Evolutionary conservation across 2,329 filamentous ascomycete genomes (phyloP).

Genomic region (Colletotrichum sp.): DNA sequence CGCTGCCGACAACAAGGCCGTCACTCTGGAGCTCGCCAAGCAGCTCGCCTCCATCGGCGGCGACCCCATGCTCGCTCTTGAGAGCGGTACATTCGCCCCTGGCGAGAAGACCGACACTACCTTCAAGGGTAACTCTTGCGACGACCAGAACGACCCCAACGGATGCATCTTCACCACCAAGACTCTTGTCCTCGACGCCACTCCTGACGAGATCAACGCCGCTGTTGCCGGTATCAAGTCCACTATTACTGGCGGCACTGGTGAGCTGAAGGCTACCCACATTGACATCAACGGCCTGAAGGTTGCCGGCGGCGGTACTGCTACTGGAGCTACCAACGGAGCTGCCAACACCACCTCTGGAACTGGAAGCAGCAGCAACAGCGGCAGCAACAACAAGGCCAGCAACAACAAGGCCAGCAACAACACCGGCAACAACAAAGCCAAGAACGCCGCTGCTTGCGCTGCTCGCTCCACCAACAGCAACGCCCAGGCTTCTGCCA

Average conservation of each 20-base stretch:
- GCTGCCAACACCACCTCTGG: not conserved
- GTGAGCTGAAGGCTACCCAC: constrained; percentile 30
- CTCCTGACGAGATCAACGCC: constrained; percentile 55
- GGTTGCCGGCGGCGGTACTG: constrained; percentile 22
- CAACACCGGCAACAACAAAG: not conserved
- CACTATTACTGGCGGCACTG: constrained; percentile 37
- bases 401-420: too few relatives aligned
- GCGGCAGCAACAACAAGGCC: not conserved
- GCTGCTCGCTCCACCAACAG: not conserved
- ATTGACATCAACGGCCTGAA: constrained; percentile 27
- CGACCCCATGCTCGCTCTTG: constrained; percentile 44
- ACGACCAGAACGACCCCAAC: constrained; percentile 49
- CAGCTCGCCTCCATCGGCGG: constrained; percentile 50
- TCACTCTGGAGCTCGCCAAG: constrained; percentile 42
- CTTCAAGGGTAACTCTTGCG: constrained; percentile 57
- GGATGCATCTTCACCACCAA: constrained; percentile 63
- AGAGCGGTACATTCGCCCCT: constrained; percentile 48
- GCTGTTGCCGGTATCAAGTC: constrained; percentile 41
- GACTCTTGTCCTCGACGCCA: constrained; percentile 59
- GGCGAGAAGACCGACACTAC: constrained; percentile 43
- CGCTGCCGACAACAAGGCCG: constrained; percentile 45
- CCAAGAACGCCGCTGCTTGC: not conserved
- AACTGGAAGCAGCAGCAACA: not conserved
- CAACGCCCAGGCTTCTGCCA: not conserved
- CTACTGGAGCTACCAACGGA: not conserved